These are phyloP conservation scores for Nothophaeocryptopus gaeumannii DNA, from an alignment of 2,329 filamentous ascomycete genomes.

Conservation along the genomic window DNA sequence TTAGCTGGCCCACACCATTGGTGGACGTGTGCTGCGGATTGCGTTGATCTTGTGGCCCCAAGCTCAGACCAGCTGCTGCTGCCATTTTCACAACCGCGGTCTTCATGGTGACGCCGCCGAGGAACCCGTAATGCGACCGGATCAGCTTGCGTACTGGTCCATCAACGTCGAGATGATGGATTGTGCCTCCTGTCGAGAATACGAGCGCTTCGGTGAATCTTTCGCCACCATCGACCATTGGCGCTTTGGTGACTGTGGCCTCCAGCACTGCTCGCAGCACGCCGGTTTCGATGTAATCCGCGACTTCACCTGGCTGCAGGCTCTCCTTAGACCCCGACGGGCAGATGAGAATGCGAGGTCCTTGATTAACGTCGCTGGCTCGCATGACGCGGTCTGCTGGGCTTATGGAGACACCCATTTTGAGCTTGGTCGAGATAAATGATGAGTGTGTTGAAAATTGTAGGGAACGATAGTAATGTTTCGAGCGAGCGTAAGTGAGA, in stretches of 20 bases:
- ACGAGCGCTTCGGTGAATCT: constrained; percentile 51
- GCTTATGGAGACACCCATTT: constrained; percentile 13
- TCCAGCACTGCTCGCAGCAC: constrained; percentile 46
- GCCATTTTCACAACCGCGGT: constrained; percentile 56
- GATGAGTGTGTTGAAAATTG: neutral
- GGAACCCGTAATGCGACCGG: constrained; percentile 48
- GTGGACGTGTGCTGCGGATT: constrained; percentile 52
- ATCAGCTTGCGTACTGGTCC: constrained; percentile 47
- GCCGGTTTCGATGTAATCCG: constrained; percentile 51
- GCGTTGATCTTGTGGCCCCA: constrained; percentile 46
- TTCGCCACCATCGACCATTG: constrained; percentile 54
- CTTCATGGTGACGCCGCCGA: constrained; percentile 32
- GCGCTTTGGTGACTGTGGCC: constrained; percentile 47
- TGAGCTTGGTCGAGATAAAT: neutral
- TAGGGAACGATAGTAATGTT: constrained; percentile 10
- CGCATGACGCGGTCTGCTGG: constrained; percentile 15
- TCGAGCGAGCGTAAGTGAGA: constrained; percentile 5
- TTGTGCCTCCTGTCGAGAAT: constrained; percentile 41
- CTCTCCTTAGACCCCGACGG: constrained; percentile 57
- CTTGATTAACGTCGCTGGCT: constrained; percentile 21
- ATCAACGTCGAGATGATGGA: constrained; percentile 40
- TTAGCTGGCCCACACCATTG: constrained; percentile 52
- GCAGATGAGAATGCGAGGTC: constrained; percentile 46
- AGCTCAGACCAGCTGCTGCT: constrained; percentile 51
- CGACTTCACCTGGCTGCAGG: constrained; percentile 49